Conservation (phyloP, 345 rosid species). For the Lumnitzera racemosa region DNA sequence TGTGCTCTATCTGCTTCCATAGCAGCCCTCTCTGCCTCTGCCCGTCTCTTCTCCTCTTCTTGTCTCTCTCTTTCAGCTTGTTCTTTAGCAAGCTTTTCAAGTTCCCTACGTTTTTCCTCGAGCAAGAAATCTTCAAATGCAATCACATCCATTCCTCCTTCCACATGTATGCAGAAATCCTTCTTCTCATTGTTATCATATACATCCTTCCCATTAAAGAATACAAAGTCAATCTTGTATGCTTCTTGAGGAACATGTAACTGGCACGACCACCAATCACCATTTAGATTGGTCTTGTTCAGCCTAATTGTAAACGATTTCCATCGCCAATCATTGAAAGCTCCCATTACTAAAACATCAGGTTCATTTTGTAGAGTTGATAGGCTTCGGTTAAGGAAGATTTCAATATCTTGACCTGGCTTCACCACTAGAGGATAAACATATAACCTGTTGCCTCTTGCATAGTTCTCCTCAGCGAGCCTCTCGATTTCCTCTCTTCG, state of each 20-base stretch:
- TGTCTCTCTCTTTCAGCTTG: constrained; percentile 68
- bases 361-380: constrained; percentile 52
- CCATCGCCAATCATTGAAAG: constrained; percentile 94
- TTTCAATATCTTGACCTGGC: constrained; percentile 67
- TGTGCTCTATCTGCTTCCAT: constrained; percentile 68
- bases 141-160: constrained; percentile 62
- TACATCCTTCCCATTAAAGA: constrained; percentile 63
- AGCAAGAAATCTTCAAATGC: constrained; percentile 83
- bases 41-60: constrained; percentile 66
- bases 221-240: constrained; percentile 82
- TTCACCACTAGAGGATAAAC: constrained; percentile 48
- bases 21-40: constrained; percentile 65
- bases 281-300: constrained; percentile 47
- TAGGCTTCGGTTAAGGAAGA: constrained; percentile 57
- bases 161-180: constrained; percentile 62
- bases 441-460: constrained; percentile 47
- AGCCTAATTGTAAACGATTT: constrained; percentile 63
- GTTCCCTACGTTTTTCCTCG: constrained; percentile 75
- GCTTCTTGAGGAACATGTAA: constrained; percentile 83
- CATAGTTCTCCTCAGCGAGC: constrained; percentile 45
- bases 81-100: constrained; percentile 65
- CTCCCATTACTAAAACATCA: constrained; percentile 76
- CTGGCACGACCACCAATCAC: constrained; percentile 89
- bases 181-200: constrained; percentile 71
- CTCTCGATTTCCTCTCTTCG: constrained; percentile 47